Evolutionary conservation across 1,139 yeast genomes (phyloP), one percentile per base, ranked within the genome.

Genomic region (Yamadazyma epiphylla): DNA sequence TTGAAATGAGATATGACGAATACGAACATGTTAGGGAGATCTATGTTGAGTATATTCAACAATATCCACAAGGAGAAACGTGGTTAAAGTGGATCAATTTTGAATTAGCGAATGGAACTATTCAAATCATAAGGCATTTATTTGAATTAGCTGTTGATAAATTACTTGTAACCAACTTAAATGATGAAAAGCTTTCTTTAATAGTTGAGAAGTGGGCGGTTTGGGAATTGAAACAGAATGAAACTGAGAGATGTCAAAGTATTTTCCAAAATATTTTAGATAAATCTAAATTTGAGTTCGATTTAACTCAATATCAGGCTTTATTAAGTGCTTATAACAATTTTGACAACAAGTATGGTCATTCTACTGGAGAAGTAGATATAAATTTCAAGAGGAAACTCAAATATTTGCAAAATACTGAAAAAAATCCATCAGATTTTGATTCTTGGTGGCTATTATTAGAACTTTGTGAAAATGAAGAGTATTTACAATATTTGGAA

Each of bases 361-460:
- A 66, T 29, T 58, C 59, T 24, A 69, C 65, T 13, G 66, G 77
- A 0, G 80, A 77, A 36, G 50, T 58, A 5, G 72, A 77, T 4
- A 64, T 82, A 2, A 37, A 70, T 16, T 43, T 59, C 3, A 81
- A 81, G 43, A 59, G 95, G 32, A 68, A 69, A 36, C 54, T 64
- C 7, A 64, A 64, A 32, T 84, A 83, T 46, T 79, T 79, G 41
- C 53, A 61, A 2, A 61, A 58, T 11, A 47, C 87, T 14, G 43
- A 48, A 10, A 45, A 49, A 5, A 65, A 74, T 35, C 79, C 86
- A 0, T 29, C 41, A 1, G 85, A 86, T 53, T 80, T 77, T 51
- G 94, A 83, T 47, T 60, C 77, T 0, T 88, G 96, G 96, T 87
- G 95, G 87, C 53, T 75, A 0, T 79, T 80, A 43, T 43, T 85